Percentiles rank a stretch among this genome's conserved stretches.
These are phyloP conservation scores for Barbatosphaeria neglecta DNA, from an alignment of 495 filamentous ascomycete genomes.

Conservation along the genomic window DNA sequence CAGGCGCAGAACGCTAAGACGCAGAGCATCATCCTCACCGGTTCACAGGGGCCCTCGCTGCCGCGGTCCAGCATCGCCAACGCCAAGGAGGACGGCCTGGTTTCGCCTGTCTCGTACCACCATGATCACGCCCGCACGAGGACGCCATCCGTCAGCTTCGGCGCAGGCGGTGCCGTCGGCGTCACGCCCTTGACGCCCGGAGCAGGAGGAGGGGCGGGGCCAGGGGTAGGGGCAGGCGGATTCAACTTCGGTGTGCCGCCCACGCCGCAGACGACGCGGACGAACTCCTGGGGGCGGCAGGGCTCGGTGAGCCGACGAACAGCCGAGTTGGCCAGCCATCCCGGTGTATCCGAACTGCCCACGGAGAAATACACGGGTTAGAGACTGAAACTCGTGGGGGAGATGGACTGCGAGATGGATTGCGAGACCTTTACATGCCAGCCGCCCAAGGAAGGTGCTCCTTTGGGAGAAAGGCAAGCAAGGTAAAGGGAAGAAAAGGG, in stretches of 20 bases:
- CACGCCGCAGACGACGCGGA: neutral
- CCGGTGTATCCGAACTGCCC: neutral
- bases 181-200: neutral
- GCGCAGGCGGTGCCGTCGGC: neutral
- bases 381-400: neutral
- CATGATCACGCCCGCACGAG: neutral
- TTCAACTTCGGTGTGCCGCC: neutral
- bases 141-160: neutral
- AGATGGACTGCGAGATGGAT: neutral
- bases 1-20: conserved; percentile 1
- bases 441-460: no score
- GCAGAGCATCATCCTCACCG: conserved; percentile 1
- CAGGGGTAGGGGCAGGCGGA: no score
- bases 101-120: neutral
- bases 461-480: no score
- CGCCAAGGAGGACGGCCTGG: neutral
- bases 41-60: neutral
- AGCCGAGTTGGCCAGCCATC: neutral
- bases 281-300: neutral
- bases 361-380: neutral
- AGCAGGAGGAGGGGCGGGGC: no score
- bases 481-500: neutral
- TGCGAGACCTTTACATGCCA: no score
- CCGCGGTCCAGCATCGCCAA: neutral
- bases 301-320: neutral